Percentiles rank a stretch among this genome's conserved stretches.
These are phyloP conservation scores for Candida pseudocylindracea DNA, from an alignment of 1,139 yeast genomes.

Conservation along the genomic window DNA sequence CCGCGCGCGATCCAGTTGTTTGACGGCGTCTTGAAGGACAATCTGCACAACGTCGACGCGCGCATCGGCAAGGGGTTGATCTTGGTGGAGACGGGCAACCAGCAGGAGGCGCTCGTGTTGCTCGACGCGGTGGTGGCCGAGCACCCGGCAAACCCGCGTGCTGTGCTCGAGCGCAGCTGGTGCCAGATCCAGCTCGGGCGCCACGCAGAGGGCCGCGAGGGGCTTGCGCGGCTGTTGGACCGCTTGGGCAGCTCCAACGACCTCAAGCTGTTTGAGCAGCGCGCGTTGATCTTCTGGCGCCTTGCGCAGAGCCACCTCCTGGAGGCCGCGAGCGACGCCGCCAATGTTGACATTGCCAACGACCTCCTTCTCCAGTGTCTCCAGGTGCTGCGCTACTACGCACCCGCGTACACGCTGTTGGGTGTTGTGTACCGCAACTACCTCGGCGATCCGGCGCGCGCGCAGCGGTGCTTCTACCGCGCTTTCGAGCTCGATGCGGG, in stretches of 20 bases:
- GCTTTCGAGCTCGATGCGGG: slow-evolving; percentile 76
- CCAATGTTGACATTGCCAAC: slow-evolving; percentile 18
- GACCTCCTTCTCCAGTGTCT: slow-evolving; percentile 36
- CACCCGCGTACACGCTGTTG: slow-evolving; percentile 60
- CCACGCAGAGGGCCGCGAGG: slow-evolving; percentile 28
- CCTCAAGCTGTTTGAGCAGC: slow-evolving; percentile 21
- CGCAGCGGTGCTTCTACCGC: slow-evolving; percentile 71
- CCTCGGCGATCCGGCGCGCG: slow-evolving; percentile 38
- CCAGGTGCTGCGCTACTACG: slow-evolving; percentile 37
- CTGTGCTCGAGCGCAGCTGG: slow-evolving; percentile 61
- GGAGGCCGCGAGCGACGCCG: slow-evolving; percentile 5
- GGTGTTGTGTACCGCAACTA: slow-evolving; percentile 47
- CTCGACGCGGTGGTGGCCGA: slow-evolving; percentile 26
- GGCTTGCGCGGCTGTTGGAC: slow-evolving; percentile 20
- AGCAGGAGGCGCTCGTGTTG: slow-evolving; percentile 26
- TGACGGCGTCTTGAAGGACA: slow-evolving; percentile 29
- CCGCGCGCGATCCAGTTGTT: slow-evolving; percentile 52
- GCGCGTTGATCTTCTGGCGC: slow-evolving; percentile 50
- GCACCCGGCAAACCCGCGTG: slow-evolving; percentile 33
- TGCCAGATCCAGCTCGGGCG: slow-evolving; percentile 37
- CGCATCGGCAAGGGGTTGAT: slow-evolving; percentile 69
- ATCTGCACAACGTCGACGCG: slow-evolving; percentile 33
- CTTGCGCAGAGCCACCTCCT: slow-evolving; percentile 33
- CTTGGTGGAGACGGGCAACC: slow-evolving; percentile 39
- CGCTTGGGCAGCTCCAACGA: slow-evolving; percentile 24